These are phyloP conservation scores for Chlorella sp. DNA, from an alignment of 139 green algal species.

Conservation along the genomic window DNA sequence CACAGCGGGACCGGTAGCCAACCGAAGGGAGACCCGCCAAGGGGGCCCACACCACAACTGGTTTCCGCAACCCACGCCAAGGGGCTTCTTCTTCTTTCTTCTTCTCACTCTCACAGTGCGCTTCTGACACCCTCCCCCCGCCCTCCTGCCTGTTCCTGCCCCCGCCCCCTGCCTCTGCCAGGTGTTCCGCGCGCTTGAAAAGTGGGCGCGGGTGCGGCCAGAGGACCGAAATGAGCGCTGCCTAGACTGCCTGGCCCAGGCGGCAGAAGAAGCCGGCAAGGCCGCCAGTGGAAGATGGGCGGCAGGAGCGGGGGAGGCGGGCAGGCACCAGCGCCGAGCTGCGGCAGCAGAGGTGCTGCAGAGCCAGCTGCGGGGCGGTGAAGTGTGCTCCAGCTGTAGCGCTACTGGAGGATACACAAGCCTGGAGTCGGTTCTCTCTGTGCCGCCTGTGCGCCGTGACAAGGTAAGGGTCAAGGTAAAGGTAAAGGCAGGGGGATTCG, in stretches of 20 bases:
- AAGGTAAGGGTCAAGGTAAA: constrained; percentile 37
- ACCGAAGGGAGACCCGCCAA: too few relatives aligned
- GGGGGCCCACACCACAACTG: too few relatives aligned
- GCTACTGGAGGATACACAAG: constrained; percentile 72
- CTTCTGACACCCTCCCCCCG: too few relatives aligned
- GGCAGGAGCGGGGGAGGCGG: background rate
- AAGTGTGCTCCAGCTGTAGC: background rate
- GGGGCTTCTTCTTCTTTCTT: too few relatives aligned
- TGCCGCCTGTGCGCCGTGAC: constrained; percentile 62
- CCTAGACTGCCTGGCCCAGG: background rate
- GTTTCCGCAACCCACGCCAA: too few relatives aligned
- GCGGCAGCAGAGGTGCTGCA: background rate
- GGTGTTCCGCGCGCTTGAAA: constrained; percentile 3
- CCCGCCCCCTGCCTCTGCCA: background rate
- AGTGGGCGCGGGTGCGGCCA: background rate
- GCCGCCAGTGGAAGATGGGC: background rate
- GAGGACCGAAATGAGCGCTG: background rate
- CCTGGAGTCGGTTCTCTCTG: constrained; percentile 57
- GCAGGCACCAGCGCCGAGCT: background rate
- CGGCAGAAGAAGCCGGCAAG: background rate
- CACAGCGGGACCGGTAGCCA: too few relatives aligned
- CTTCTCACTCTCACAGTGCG: too few relatives aligned
- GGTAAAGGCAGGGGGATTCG: too few relatives aligned
- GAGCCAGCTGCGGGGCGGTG: background rate
- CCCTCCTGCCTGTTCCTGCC: background rate